Evolutionary conservation across 768 basidiomycete genomes (phyloP).

Genomic region (Dioszegia aurantiaca): DNA sequence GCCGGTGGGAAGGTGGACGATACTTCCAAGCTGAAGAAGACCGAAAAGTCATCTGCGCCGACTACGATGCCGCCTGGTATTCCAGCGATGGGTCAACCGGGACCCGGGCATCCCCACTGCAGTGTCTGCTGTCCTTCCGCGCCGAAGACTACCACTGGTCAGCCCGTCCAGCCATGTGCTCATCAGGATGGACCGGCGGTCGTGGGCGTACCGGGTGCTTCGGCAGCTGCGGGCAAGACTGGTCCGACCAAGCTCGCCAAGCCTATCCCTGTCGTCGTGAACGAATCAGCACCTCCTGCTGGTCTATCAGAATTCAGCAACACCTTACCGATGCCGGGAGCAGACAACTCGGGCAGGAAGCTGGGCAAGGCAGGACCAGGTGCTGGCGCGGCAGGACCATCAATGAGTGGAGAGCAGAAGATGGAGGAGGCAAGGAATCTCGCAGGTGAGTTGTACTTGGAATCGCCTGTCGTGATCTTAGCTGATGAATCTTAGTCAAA

Average conservation of each 20-base stretch:
- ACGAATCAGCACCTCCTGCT: slow-evolving; percentile 8
- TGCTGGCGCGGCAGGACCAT: neutral
- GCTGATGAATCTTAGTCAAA: slow-evolving; percentile 20
- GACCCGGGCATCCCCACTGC: slow-evolving; percentile 34
- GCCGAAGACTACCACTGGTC: slow-evolving; percentile 20
- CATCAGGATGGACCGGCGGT: slow-evolving; percentile 32
- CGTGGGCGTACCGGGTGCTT: slow-evolving; percentile 1
- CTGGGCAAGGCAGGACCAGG: slow-evolving; percentile 20
- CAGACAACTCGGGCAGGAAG: slow-evolving; percentile 14
- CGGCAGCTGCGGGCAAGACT: neutral
- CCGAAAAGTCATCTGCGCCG: slow-evolving; percentile 10
- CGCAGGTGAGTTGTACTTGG: slow-evolving; percentile 26
- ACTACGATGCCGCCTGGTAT: neutral
- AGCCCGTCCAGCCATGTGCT: slow-evolving; percentile 32
- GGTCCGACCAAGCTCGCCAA: slow-evolving; percentile 12
- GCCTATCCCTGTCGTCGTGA: slow-evolving; percentile 7
- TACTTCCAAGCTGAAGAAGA: slow-evolving; percentile 10
- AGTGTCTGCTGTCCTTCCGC: slow-evolving; percentile 39
- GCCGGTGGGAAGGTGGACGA: slow-evolving; percentile 17
- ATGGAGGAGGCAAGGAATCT: slow-evolving; percentile 42
- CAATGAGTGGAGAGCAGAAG: slow-evolving; percentile 23
- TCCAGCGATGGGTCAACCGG: slow-evolving; percentile 23
- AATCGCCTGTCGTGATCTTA: neutral
- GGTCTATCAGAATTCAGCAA: slow-evolving; percentile 3
- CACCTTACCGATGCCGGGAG: neutral